These are phyloP conservation scores for Antrodiella citrinella DNA, from an alignment of 768 basidiomycete species.

Conservation along the genomic window DNA sequence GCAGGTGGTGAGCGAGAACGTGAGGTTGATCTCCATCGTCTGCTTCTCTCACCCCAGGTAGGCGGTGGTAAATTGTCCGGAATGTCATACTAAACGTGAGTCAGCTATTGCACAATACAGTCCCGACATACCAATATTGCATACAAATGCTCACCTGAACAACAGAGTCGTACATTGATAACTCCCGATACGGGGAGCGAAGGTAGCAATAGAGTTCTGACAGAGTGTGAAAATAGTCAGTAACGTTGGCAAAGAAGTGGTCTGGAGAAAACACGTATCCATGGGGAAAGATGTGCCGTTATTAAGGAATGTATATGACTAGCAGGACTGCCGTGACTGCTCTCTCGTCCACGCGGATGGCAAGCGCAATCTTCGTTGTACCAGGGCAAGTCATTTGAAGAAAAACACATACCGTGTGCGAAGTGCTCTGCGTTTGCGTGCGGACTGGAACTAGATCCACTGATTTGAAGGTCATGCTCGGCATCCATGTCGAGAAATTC, in stretches of 20 bases:
- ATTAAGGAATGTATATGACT: too few species aligned
- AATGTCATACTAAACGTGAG: conserved; percentile 47
- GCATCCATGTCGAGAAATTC: conserved; percentile 82
- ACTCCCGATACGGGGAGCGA: conserved; percentile 81
- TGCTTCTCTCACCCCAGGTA: conserved; percentile 16
- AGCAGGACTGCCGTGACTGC: too few species aligned
- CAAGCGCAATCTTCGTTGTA: too few species aligned
- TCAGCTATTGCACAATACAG: background rate
- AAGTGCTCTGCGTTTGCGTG: conserved; percentile 85
- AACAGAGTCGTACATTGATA: conserved; percentile 71
- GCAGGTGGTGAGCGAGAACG: conserved; percentile 18
- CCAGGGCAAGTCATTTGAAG: too few species aligned
- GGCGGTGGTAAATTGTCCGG: conserved; percentile 36
- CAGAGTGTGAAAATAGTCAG: too few species aligned
- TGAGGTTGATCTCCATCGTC: conserved; percentile 21
- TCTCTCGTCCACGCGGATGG: too few species aligned
- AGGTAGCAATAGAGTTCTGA: conserved; percentile 90
- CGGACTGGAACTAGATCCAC: conserved; percentile 44
- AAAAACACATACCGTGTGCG: conserved; percentile 65
- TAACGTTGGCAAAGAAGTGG: background rate
- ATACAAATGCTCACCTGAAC: conserved; percentile 52
- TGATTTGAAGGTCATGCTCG: conserved; percentile 3
- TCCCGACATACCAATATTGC: background rate
- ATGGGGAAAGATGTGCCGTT: background rate
- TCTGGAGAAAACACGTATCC: background rate